A percentile compares a stretch with the other conserved stretches of the same genome.
Evolutionary conservation across 2,329 filamentous ascomycete species (phyloP).

Genomic region (Aspergillus awamori): DNA sequence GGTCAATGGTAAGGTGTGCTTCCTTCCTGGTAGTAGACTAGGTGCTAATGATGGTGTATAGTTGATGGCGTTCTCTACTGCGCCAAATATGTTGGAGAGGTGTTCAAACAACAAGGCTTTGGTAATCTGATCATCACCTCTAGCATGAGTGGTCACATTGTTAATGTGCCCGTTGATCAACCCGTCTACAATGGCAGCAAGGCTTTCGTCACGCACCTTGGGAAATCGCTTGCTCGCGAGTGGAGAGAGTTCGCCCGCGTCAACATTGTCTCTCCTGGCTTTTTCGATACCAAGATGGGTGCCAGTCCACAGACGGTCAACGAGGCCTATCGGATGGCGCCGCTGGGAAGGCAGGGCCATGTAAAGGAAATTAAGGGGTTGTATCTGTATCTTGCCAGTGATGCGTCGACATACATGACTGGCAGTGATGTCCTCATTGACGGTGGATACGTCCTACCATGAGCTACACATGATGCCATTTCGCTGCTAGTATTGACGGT

Average conservation of each 20-base stretch:
- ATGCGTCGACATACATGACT: slow-evolving; percentile 53
- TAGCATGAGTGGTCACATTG: slow-evolving; percentile 54
- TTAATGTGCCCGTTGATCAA: slow-evolving; percentile 58
- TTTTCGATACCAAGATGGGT: slow-evolving; percentile 61
- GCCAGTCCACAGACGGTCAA: slow-evolving; percentile 48
- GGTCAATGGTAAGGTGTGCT: slow-evolving; percentile 51
- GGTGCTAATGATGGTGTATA: slow-evolving; percentile 7
- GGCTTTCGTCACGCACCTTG: slow-evolving; percentile 59
- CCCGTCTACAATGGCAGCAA: slow-evolving; percentile 62
- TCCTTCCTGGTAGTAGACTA: too few relatives aligned
- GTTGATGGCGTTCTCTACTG: slow-evolving; percentile 54
- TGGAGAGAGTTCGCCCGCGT: slow-evolving; percentile 62
- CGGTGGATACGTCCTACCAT: slow-evolving; percentile 48
- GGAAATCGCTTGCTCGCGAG: slow-evolving; percentile 58
- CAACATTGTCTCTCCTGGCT: slow-evolving; percentile 58
- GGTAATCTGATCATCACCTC: slow-evolving; percentile 55
- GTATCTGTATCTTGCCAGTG: slow-evolving; percentile 50
- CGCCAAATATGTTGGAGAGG: slow-evolving; percentile 48
- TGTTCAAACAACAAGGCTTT: slow-evolving; percentile 48
- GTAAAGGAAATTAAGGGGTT: slow-evolving; percentile 43
- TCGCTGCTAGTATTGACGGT: background rate
- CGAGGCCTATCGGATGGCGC: slow-evolving; percentile 53
- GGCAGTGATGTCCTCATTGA: slow-evolving; percentile 54
- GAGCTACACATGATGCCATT: background rate
- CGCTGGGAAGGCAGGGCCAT: slow-evolving; percentile 45